These are phyloP conservation scores for Lactuca sativa DNA, from an alignment of 129 eudicot species.

Conservation along the genomic window DNA sequence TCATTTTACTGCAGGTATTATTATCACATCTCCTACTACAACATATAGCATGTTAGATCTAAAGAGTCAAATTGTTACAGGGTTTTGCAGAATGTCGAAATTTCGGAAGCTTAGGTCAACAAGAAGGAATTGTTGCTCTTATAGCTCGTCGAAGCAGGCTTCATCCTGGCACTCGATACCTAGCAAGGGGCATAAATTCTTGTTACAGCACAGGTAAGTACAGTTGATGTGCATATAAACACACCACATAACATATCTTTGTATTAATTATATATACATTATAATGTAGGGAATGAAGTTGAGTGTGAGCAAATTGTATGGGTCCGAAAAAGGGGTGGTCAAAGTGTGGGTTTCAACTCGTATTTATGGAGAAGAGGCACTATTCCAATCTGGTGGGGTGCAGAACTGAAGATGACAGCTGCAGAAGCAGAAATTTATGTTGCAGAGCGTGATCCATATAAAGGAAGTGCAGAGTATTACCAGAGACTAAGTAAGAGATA, in stretches of 20 bases:
- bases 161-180: slow-evolving; percentile 97
- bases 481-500: slow-evolving; percentile 82
- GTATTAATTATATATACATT: background rate
- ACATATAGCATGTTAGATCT: slow-evolving; percentile 7
- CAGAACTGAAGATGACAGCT: slow-evolving; percentile 90
- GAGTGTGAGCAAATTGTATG: slow-evolving; percentile 99
- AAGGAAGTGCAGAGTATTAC: slow-evolving; percentile 86
- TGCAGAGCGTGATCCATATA: slow-evolving; percentile 85
- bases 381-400: slow-evolving; percentile 99
- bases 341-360: slow-evolving; percentile 86
- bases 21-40: background rate
- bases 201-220: slow-evolving; percentile 84
- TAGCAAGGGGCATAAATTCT: slow-evolving; percentile 93
- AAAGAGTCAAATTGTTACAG: slow-evolving; percentile 37
- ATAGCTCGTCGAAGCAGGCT: slow-evolving; percentile 97
- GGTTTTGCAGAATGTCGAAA: slow-evolving; percentile 89
- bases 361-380: slow-evolving; percentile 95
- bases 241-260: too few relatives aligned
- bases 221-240: background rate
- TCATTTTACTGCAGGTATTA: slow-evolving; percentile 82
- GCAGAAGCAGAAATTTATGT: slow-evolving; percentile 99
- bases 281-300: slow-evolving; percentile 84
- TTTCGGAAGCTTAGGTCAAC: slow-evolving; percentile 88
- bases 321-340: slow-evolving; percentile 69
- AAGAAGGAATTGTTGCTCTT: slow-evolving; percentile 91